Evolutionary conservation across 2,329 filamentous ascomycete species (phyloP), one percentile per base, ranked within the genome.

Genomic region (Tolypocladium endophyticum): DNA sequence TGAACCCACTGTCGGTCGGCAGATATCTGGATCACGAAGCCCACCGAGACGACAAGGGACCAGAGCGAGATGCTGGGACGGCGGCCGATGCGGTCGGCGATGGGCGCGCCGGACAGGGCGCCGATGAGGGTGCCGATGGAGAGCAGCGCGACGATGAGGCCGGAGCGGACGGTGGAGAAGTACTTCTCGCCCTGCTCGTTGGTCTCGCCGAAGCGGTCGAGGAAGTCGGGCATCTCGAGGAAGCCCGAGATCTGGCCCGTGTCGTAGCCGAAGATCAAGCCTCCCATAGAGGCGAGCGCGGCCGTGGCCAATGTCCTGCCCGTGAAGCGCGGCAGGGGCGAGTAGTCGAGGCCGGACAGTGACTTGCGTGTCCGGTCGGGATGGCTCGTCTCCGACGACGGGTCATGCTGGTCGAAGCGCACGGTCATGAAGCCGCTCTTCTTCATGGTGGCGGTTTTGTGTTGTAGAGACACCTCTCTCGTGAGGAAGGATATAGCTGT

Each of bases 21-120:
- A 0, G 85, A 77, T 60, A 88, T 84, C 65, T 88, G 84, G 23
- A 90, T 80, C n/a, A 89, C 76, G 64, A 88, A 87, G 28, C 87
- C 87, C 28, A 88, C 68, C 43, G 81, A 82, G 64, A 84, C 84
- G 57, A 88, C 76, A 59, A 85, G 71, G 60, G 80, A 81, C 73
- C 84, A 87, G 59, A 81, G 73, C 1, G 82, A 81, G 60, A 90
- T 88, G 39, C 83, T 84, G 54, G 79, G 75, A 53, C 82, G 81
- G 56, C 87, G 83, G 25, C 87, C 87, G 57, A 89, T 77, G 20
- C 73, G 77, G 66, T 89, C 86, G n/a, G 86, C 82, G 16, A 89
- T 73, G 3, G 82, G 83, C 0, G 85, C 85, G n/a, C 79, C 80
- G 33, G 77, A 65, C 0, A 88, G 71, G 8, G 84, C 83, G 30